phyloP scores from a whole-genome alignment of 148 eudicot genomes.

The Fagopyrum tataricum region DNA sequence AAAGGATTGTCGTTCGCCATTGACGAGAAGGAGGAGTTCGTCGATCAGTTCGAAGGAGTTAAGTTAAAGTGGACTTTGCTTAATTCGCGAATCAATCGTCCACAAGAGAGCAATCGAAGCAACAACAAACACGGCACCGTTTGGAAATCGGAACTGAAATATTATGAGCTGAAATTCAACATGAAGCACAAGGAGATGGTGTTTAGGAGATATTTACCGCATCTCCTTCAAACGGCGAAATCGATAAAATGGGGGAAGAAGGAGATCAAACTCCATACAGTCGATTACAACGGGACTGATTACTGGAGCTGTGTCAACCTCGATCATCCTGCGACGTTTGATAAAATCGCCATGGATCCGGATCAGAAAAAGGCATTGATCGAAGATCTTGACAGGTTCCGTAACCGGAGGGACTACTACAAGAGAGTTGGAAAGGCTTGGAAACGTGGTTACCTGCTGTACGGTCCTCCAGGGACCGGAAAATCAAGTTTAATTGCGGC shows the following conservation, averaged over 20 bases:
- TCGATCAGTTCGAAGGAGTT: slow-evolving; percentile 26
- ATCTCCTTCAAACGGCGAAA: slow-evolving; percentile 1
- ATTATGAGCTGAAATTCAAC: slow-evolving; percentile 27
- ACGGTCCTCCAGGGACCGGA: slow-evolving; percentile 68
- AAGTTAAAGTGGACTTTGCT: slow-evolving; percentile 36
- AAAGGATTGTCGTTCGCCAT: slow-evolving; percentile 26
- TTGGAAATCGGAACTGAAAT: slow-evolving; percentile 22
- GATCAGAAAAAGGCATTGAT: slow-evolving; percentile 18
- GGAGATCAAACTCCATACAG: slow-evolving; percentile 15
- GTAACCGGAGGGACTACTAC: slow-evolving; percentile 11
- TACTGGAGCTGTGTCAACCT: slow-evolving; percentile 33
- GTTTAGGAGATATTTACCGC: slow-evolving; percentile 18
- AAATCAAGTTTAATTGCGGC: slow-evolving; percentile 59
- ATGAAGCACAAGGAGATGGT: slow-evolving; percentile 34
- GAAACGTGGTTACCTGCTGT: slow-evolving; percentile 28
- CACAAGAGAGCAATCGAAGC: not conserved
- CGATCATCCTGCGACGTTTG: slow-evolving; percentile 34
- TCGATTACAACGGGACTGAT: slow-evolving; percentile 26
- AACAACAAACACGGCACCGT: slow-evolving; percentile 9
- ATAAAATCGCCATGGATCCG: slow-evolving; percentile 23
- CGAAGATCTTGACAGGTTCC: slow-evolving; percentile 26
- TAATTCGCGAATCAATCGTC: not conserved
- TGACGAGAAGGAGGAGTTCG: slow-evolving; percentile 44
- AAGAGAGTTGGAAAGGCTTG: slow-evolving; percentile 26
- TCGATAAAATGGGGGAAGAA: slow-evolving; percentile 11